Evolutionary conservation across 768 basidiomycete genomes (phyloP), one percentile per base, ranked within the genome.

Genomic region (Tephrocybe sp.): DNA sequence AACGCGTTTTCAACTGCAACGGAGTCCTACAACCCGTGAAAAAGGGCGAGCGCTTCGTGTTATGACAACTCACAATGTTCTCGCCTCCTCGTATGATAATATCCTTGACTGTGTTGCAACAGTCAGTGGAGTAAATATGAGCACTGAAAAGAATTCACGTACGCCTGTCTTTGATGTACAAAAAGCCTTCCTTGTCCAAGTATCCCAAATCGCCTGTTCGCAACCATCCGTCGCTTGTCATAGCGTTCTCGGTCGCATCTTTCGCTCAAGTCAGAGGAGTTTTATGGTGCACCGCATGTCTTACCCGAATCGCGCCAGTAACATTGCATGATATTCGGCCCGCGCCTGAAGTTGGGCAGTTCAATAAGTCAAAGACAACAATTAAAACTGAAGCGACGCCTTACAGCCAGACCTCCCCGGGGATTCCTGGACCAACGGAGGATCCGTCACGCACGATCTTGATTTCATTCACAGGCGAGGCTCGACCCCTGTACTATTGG

Each of bases 81-180:
- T 85, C 83, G 39, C 83, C 83, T 20, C 83, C 82, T 32, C 81
- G 72, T 53, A 84, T 81, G 48, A 85, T 85, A 48, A 85, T 73
- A 58, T 85, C 83, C 64, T 85, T 84, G 20, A 81, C 83, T 78
- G 45, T 4, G 7, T 10, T 23, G 25, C 10, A 36, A 45, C 9
- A 8, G 39, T 51, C 30, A 36, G 34, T 4, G 4, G 8, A 17
- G 18, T 26, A 17, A 10, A 18, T 25, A 0, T 23, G 24, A 15
- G 2, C 36, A 24, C 17, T 17, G 45, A 24, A 3, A 21, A 4
- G 25, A 25, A 41, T 40, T 30, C 8, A 64, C 71, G 67, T 55
- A 76, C 73, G 62, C 55, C 82, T 69, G 59, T 82, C 80, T 55
- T 80, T 81, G 56, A 83, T 81, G 65, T 73, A 79, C 51, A 81